Evolutionary conservation across 768 basidiomycete genomes (phyloP).

Genomic region (Tephrocybe sp.): DNA sequence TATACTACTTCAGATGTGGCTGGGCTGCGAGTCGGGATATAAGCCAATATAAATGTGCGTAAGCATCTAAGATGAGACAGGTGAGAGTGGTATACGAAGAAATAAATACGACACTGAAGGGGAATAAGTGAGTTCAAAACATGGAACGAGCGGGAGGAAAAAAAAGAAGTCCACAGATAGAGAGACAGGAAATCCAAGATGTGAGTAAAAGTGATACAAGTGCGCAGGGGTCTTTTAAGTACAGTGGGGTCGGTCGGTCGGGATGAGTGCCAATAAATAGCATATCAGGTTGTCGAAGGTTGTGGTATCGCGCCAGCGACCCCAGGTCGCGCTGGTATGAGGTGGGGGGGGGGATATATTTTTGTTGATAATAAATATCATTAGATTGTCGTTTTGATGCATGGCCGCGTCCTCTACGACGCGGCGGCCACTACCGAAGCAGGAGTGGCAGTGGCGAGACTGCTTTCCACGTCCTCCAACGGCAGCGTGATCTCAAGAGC

Average conservation of each 20-base stretch:
- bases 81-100: slow-evolving; percentile 8
- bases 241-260: slow-evolving; percentile 1
- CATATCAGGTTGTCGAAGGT: slow-evolving; percentile 5
- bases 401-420: neutral
- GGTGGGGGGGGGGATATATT: slow-evolving; percentile 3
- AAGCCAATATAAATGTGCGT: too few relatives aligned
- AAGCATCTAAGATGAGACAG: too few relatives aligned
- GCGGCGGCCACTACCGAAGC: neutral
- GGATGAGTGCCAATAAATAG: slow-evolving; percentile 19
- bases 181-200: slow-evolving; percentile 6
- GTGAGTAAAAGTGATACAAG: slow-evolving; percentile 6
- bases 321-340: slow-evolving; percentile 15
- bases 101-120: slow-evolving; percentile 5
- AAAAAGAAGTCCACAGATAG: neutral
- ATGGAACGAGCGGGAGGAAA: slow-evolving; percentile 1
- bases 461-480: neutral
- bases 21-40: too few relatives aligned
- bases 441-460: neutral
- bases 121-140: slow-evolving; percentile 14
- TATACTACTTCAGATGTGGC: too few relatives aligned
- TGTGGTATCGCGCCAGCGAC: slow-evolving; percentile 21
- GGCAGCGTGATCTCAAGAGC: slow-evolving; percentile 1
- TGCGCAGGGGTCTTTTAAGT: slow-evolving; percentile 2
- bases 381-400: neutral
- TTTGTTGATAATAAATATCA: neutral